A percentile compares a stretch with the other conserved stretches of the same genome.
These are phyloP conservation scores for Pestalotiopsis fici DNA, from an alignment of 2,329 filamentous ascomycete genomes.

Conservation along the genomic window DNA sequence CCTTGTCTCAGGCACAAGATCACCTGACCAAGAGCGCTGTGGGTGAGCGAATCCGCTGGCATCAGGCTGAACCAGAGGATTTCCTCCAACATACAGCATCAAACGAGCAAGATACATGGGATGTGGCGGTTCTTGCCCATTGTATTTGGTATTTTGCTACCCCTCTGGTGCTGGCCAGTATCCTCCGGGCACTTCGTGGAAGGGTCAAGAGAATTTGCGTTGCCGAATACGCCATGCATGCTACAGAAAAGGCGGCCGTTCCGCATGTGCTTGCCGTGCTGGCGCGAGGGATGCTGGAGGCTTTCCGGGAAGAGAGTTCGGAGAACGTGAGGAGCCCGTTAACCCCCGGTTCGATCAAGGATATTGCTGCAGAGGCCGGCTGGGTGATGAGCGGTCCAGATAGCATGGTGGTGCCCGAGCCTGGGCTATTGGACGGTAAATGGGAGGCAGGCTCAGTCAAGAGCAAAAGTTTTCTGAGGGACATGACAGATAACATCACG, in stretches of 20 bases:
- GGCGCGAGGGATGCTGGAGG: slow-evolving; percentile 43
- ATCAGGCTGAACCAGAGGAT: slow-evolving; percentile 34
- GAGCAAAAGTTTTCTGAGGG: slow-evolving; percentile 28
- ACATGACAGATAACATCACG: slow-evolving; percentile 28
- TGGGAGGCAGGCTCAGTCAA: slow-evolving; percentile 44
- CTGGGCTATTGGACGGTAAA: slow-evolving; percentile 43
- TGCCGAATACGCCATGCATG: slow-evolving; percentile 47
- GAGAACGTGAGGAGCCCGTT: slow-evolving; percentile 51
- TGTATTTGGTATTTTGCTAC: slow-evolving; percentile 55
- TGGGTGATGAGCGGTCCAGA: slow-evolving; percentile 37
- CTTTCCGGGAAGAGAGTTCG: slow-evolving; percentile 32
- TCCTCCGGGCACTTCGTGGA: slow-evolving; percentile 35
- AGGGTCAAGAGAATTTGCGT: slow-evolving; percentile 38
- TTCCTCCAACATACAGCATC: slow-evolving; percentile 30
- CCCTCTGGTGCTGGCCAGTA: slow-evolving; percentile 31
- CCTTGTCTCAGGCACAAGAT: slow-evolving; percentile 48
- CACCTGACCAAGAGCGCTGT: slow-evolving; percentile 41
- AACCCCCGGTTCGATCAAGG: slow-evolving; percentile 39
- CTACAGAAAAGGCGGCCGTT: slow-evolving; percentile 35
- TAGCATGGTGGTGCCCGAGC: slow-evolving; percentile 32
- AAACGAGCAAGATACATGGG: slow-evolving; percentile 7
- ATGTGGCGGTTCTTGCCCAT: slow-evolving; percentile 33
- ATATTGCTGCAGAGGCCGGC: slow-evolving; percentile 33
- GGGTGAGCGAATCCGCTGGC: slow-evolving; percentile 44
- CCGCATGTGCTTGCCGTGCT: slow-evolving; percentile 56